Evolutionary conservation across 495 filamentous ascomycete species (phyloP).

Genomic region (Echria macrotheca): DNA sequence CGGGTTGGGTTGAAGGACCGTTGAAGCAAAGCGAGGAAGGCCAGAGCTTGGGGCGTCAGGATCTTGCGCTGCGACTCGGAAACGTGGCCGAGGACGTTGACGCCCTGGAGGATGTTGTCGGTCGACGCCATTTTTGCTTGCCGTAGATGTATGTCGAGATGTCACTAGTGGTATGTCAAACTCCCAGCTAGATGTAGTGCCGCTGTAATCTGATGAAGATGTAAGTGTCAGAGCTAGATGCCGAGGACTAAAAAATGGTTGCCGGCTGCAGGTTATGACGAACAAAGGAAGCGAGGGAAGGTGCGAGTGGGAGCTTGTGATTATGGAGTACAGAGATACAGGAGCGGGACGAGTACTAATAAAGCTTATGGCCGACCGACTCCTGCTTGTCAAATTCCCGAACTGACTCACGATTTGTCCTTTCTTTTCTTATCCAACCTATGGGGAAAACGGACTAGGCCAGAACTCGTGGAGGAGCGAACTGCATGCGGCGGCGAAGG

Average conservation of each 20-base stretch:
- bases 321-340: neutral
- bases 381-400: neutral
- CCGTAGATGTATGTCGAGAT: no score
- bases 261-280: no score
- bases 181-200: no score
- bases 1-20: constrained; percentile 88
- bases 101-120: constrained; percentile 78
- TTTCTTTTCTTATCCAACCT: neutral
- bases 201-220: no score
- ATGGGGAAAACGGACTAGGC: neutral
- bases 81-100: constrained; percentile 74
- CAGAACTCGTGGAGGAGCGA: neutral
- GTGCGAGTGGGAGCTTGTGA: neutral
- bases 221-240: no score
- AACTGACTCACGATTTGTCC: constrained; percentile 1
- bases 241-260: no score
- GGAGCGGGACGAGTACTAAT: neutral
- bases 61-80: constrained; percentile 79
- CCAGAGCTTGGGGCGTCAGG: constrained; percentile 82
- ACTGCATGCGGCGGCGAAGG: constrained; percentile 4
- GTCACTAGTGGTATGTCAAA: no score
- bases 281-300: constrained; percentile 2
- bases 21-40: constrained; percentile 91
- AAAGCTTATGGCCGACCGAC: constrained; percentile 7
- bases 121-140: constrained; percentile 58